Percentiles rank a stretch among this genome's conserved stretches.
Evolutionary conservation across 179 eudicot genomes (phyloP).

Genomic region (Heliamphora ciliata): DNA sequence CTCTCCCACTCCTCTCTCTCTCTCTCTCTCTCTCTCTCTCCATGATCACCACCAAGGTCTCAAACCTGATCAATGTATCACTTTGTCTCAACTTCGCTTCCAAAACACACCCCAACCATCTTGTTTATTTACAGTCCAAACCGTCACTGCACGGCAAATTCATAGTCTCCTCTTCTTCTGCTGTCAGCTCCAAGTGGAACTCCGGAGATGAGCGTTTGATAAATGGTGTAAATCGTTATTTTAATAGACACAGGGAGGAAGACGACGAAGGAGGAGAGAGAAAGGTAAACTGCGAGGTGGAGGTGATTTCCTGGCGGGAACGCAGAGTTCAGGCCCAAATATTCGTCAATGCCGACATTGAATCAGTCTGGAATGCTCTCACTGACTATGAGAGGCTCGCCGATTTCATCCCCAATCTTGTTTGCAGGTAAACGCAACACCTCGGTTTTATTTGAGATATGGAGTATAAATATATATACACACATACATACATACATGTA

Average conservation of each 20-base stretch:
- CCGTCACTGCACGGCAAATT: conserved; percentile 2
- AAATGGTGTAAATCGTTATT: neutral
- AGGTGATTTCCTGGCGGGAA: conserved; percentile 92
- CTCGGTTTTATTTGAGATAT: too few species aligned
- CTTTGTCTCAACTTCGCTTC: conserved; percentile 1
- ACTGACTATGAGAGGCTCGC: conserved; percentile 97
- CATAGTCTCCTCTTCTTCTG: conserved; percentile 8
- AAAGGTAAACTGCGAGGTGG: conserved; percentile 62
- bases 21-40: conserved; percentile 10
- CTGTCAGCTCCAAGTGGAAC: conserved; percentile 4
- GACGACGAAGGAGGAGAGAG: conserved; percentile 17
- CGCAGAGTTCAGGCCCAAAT: conserved; percentile 64
- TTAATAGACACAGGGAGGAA: conserved; percentile 5
- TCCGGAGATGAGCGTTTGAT: neutral
- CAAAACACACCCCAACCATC: neutral
- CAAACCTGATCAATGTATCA: neutral
- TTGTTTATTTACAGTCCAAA: neutral
- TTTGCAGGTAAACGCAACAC: conserved; percentile 47
- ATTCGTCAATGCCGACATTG: conserved; percentile 58
- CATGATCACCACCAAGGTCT: conserved; percentile 8
- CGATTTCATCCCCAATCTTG: conserved; percentile 88
- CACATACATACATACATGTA: neutral
- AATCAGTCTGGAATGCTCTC: conserved; percentile 79
- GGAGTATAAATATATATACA: neutral
- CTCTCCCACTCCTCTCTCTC: neutral